phyloP scores from a whole-genome alignment of 805 yeast genomes.

The Phaffomyces antillensis region DNA sequence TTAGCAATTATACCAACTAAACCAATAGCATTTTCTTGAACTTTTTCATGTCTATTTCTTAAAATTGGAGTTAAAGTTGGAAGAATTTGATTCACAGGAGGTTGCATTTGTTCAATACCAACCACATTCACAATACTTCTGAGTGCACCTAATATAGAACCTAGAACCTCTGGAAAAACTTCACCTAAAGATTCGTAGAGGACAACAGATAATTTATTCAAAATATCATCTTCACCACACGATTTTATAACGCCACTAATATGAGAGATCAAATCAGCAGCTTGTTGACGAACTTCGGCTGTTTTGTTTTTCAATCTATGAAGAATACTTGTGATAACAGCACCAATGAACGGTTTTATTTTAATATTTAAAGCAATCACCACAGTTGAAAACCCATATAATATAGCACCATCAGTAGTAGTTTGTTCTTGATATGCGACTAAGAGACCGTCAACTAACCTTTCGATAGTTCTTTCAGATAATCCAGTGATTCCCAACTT shows the following conservation, averaged over 20 bases:
- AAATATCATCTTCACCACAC: constrained; percentile 56
- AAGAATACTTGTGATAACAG: constrained; percentile 64
- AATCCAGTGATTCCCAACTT: constrained; percentile 51
- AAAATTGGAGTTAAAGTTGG: constrained; percentile 90
- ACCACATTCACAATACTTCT: constrained; percentile 52
- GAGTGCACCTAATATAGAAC: constrained; percentile 73
- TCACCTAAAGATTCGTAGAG: constrained; percentile 91
- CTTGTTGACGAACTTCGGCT: constrained; percentile 71
- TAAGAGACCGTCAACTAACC: constrained; percentile 72
- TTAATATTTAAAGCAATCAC: constrained; percentile 56
- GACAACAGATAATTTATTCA: constrained; percentile 65
- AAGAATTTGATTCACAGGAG: constrained; percentile 73
- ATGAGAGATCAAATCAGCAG: constrained; percentile 67
- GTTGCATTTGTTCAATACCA: constrained; percentile 58
- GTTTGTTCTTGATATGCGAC: constrained; percentile 79
- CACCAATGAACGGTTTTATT: constrained; percentile 62
- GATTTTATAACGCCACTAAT: constrained; percentile 59
- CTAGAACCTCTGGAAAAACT: constrained; percentile 88
- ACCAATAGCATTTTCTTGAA: constrained; percentile 74
- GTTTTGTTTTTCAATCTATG: constrained; percentile 66
- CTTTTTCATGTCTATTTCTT: constrained; percentile 83
- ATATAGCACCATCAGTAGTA: constrained; percentile 43
- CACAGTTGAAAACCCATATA: constrained; percentile 59
- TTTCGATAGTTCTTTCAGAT: constrained; percentile 50
- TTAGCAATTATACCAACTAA: constrained; percentile 79